Conservation (phyloP, 129 eudicot genomes). For the Lonicera japonica region DNA sequence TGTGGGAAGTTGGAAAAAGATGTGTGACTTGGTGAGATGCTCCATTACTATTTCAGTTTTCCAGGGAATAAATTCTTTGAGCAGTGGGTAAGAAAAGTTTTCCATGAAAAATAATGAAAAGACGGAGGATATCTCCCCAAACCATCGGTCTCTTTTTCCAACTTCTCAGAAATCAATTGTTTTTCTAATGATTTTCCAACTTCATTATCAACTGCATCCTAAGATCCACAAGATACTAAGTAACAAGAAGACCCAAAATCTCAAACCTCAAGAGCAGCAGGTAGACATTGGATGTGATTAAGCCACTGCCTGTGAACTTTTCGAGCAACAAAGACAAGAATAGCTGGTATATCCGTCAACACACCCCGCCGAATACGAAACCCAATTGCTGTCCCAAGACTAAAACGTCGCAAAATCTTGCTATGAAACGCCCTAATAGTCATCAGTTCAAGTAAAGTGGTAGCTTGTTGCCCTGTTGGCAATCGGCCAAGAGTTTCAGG, state of each 20-base stretch:
- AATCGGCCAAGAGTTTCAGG: constrained; percentile 62
- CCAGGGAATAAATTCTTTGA: no score
- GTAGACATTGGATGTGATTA: constrained; percentile 50
- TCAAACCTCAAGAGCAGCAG: constrained; percentile 74
- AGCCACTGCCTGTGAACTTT: constrained; percentile 81
- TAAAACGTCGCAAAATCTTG: constrained; percentile 54
- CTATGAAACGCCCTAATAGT: constrained; percentile 84
- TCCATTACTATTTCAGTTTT: no score
- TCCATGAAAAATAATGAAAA: no score
- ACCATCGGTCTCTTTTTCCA: no score
- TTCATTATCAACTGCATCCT: not conserved
- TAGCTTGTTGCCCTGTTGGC: constrained; percentile 73
- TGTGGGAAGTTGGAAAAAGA: no score
- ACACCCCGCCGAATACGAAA: constrained; percentile 58
- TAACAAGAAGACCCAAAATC: constrained; percentile 13
- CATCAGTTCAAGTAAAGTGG: constrained; percentile 76
- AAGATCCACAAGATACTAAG: constrained; percentile 4
- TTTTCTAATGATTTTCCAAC: no score
- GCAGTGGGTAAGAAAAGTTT: no score
- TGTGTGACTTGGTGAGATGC: no score
- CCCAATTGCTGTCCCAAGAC: constrained; percentile 83
- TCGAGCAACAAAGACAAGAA: constrained; percentile 77
- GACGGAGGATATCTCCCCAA: no score
- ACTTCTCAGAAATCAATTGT: no score
- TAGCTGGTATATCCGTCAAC: constrained; percentile 74